These are phyloP conservation scores for Deinandra increscens DNA, from an alignment of 129 eudicot species.

Conservation along the genomic window DNA sequence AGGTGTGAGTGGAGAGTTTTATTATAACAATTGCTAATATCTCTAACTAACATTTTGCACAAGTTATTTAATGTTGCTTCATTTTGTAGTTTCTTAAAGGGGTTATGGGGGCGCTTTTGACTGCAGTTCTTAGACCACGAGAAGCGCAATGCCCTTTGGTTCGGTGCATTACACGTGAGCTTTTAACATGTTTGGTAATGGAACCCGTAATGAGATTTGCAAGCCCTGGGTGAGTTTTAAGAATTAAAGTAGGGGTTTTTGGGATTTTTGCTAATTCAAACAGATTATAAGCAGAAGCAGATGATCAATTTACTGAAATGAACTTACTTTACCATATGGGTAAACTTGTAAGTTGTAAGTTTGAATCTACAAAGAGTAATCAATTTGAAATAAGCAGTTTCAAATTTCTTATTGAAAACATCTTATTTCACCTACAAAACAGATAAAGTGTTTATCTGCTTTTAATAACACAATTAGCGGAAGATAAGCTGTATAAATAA, in stretches of 20 bases:
- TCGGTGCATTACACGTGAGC: constrained; percentile 87
- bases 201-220: constrained; percentile 92
- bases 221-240: constrained; percentile 71
- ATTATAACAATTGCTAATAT: constrained; percentile 2
- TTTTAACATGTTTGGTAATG: constrained; percentile 83
- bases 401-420: too few species aligned
- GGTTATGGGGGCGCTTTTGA: constrained; percentile 74
- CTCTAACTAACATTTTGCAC: constrained; percentile 9
- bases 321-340: too few species aligned
- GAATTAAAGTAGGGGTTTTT: neutral
- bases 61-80: constrained; percentile 29
- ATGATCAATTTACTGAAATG: too few species aligned
- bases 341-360: too few species aligned
- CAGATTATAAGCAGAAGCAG: too few species aligned
- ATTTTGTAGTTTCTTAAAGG: constrained; percentile 71
- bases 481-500: too few species aligned
- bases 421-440: too few species aligned
- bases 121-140: constrained; percentile 77
- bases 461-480: too few species aligned
- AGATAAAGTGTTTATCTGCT: too few species aligned
- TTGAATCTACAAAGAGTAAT: too few species aligned
- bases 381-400: too few species aligned
- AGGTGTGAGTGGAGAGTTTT: constrained; percentile 76
- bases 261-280: too few species aligned
- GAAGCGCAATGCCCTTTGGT: constrained; percentile 95